Percentiles rank a stretch among this genome's conserved stretches.
Conservation (phyloP, 2,329 filamentous ascomycete genomes). For the Apiospora marii region DNA sequence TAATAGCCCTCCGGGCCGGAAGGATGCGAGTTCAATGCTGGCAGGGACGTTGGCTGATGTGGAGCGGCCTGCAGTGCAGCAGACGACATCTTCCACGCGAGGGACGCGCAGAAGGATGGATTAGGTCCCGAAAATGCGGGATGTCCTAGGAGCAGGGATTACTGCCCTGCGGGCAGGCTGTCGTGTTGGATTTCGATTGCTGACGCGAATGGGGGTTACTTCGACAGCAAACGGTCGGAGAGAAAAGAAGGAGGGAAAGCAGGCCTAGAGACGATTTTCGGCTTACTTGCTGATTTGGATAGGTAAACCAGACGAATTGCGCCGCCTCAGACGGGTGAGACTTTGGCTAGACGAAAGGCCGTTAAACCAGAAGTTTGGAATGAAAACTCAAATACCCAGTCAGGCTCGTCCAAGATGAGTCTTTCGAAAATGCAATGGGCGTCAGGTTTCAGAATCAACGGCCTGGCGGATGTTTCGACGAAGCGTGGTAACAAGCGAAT, state of each 20-base stretch:
- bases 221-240: background rate
- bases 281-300: background rate
- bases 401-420: background rate
- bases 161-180: constrained; percentile 4
- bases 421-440: background rate
- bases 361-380: constrained; percentile 14
- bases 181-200: background rate
- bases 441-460: constrained; percentile 19
- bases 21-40: constrained; percentile 56
- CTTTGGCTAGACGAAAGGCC: constrained; percentile 4
- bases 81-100: constrained; percentile 64
- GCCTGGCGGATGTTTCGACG: constrained; percentile 2
- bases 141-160: constrained; percentile 10
- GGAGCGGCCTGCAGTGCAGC: constrained; percentile 68
- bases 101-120: constrained; percentile 35
- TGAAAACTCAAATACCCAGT: constrained; percentile 17
- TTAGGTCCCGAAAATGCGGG: background rate
- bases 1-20: constrained; percentile 65
- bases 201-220: background rate
- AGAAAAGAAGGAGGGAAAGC: background rate
- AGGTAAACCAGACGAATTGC: constrained; percentile 1
- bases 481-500: constrained; percentile 9
- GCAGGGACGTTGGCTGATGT: constrained; percentile 59
- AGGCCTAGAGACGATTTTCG: constrained; percentile 5
- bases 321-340: background rate